Conservation (phyloP, 352 stramenopile species). For the Phytophthora brassicae region DNA sequence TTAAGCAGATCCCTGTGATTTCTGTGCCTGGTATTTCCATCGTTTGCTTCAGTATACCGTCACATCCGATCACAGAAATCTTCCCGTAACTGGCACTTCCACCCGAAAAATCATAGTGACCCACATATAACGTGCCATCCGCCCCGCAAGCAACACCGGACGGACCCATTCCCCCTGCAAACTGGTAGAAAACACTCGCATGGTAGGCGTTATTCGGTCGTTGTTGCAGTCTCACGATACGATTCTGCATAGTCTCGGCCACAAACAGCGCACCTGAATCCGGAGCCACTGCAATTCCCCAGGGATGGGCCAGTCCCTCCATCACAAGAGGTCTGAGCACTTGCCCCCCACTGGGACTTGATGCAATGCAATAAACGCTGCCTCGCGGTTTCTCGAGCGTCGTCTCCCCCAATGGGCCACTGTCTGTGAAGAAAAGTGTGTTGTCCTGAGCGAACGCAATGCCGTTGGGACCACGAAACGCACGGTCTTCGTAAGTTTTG, state of each 20-base stretch:
- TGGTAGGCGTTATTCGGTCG: constrained; percentile 71
- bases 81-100: constrained; percentile 42
- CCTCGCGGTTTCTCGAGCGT: constrained; percentile 78
- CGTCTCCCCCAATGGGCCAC: constrained; percentile 80
- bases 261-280: constrained; percentile 61
- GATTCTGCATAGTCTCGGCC: constrained; percentile 82
- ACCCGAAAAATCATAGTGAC: constrained; percentile 81
- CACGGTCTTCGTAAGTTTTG: constrained; percentile 80
- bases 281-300: constrained; percentile 48
- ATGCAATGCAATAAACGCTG: constrained; percentile 76
- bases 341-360: constrained; percentile 67
- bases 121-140: constrained; percentile 71
- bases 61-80: constrained; percentile 63
- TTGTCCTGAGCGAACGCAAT: constrained; percentile 59
- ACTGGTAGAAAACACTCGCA: constrained; percentile 83
- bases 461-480: constrained; percentile 71
- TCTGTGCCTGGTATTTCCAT: constrained; percentile 62
- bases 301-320: constrained; percentile 83
- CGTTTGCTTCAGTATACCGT: constrained; percentile 52
- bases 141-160: constrained; percentile 71
- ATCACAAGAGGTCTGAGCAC: constrained; percentile 70
- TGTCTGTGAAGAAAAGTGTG: constrained; percentile 86
- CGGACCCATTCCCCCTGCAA: constrained; percentile 74
- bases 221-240: constrained; percentile 68
- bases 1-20: constrained; percentile 79